Conservation (phyloP, 1,284 basidiomycete genomes). For the Cryptococcus hybrid region DNA sequence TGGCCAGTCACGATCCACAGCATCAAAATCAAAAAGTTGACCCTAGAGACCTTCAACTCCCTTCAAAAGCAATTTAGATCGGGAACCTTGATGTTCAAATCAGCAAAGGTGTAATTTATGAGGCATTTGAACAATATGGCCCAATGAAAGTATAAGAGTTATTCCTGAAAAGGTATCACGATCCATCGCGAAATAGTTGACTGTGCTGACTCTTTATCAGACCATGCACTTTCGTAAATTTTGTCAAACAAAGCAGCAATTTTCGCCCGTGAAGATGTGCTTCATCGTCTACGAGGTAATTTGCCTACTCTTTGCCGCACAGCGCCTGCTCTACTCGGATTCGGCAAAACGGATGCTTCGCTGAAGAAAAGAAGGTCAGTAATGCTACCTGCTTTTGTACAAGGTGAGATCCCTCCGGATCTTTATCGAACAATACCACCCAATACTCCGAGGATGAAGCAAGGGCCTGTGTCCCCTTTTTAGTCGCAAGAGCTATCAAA, state of each 20-base stretch:
- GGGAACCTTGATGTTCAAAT: constrained; percentile 92
- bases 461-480: constrained; percentile 52
- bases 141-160: constrained; percentile 90
- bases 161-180: constrained; percentile 86
- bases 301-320: constrained; percentile 84
- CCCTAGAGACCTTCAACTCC: constrained; percentile 60
- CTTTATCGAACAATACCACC: too few relatives aligned
- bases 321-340: constrained; percentile 92
- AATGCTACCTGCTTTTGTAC: too few relatives aligned
- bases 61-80: constrained; percentile 95
- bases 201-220: constrained; percentile 49
- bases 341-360: constrained; percentile 88
- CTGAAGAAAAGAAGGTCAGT: constrained; percentile 6
- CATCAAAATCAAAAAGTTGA: constrained; percentile 11
- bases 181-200: background rate
- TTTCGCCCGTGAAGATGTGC: constrained; percentile 91
- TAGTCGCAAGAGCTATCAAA: constrained; percentile 75
- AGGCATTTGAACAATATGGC: constrained; percentile 92
- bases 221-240: constrained; percentile 99
- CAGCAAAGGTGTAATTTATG: constrained; percentile 89
- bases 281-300: constrained; percentile 89
- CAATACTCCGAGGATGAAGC: too few relatives aligned
- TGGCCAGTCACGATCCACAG: background rate
- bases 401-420: too few relatives aligned
- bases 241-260: constrained; percentile 93